Conservation (phyloP, 2,329 filamentous ascomycete genomes). For the Cladosporium sp. region DNA sequence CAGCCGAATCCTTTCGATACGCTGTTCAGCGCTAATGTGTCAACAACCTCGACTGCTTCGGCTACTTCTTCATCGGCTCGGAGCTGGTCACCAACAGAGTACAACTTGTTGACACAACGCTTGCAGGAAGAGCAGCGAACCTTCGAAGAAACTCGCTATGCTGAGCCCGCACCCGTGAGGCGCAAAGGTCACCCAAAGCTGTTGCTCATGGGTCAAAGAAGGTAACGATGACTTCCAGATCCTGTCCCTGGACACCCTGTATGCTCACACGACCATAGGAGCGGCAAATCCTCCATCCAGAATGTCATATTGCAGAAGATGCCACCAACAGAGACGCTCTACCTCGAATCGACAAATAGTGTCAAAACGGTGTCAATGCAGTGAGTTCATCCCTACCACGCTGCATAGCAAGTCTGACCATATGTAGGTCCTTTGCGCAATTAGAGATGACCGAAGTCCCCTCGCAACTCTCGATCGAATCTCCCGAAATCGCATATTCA, state of each 20-base stretch:
- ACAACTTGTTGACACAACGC: conserved; percentile 28
- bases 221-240: conserved; percentile 50
- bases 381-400: conserved; percentile 51
- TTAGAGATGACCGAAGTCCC: conserved; percentile 98
- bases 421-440: conserved; percentile 87
- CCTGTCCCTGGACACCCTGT: not conserved
- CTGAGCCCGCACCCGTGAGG: conserved; percentile 14
- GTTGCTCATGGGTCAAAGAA: conserved; percentile 89
- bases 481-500: conserved; percentile 74
- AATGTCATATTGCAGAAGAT: conserved; percentile 99
- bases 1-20: conserved; percentile 28
- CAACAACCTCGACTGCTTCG: conserved; percentile 17
- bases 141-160: conserved; percentile 3
- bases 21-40: conserved; percentile 17
- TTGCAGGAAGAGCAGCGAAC: conserved; percentile 22
- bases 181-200: conserved; percentile 58
- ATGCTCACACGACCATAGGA: conserved; percentile 51
- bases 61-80: conserved; percentile 23
- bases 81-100: conserved; percentile 22
- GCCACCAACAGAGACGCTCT: conserved; percentile 90
- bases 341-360: conserved; percentile 87
- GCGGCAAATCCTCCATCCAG: conserved; percentile 95
- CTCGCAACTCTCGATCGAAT: conserved; percentile 88
- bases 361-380: conserved; percentile 95
- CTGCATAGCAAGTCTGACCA: not conserved